Base-by-base conservation (phyloP, 306 rosid species). In the Sicyos edulis region DNA sequence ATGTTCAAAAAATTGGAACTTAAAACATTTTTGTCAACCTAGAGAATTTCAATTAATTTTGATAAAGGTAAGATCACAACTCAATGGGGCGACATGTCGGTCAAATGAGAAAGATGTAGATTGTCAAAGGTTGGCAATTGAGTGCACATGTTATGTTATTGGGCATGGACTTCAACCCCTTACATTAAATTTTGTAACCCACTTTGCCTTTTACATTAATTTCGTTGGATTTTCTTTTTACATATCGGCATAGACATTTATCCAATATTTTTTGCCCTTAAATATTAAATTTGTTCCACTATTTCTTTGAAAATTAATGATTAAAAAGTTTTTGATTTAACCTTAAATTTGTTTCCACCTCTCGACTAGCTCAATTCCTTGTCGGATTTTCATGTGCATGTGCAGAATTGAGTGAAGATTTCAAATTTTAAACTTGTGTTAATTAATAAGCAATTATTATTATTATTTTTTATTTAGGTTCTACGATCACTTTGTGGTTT, bases 71-170 rank as follows among this genome's bases (percentile, higher is more conserved):
- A 55, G 11, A 20, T 55, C 10, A 9, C 4, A 10, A 59, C 3
- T 22, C 32, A 5, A 22, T 4, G 37, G 19, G 19, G 13, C 3
- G 71, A 66, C 13, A 66, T 12, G 72, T 11, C 12, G 55, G 55
- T 67, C 13, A 67, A 67, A 22, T 20, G 4, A 1, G 72, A 45
- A 45, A 20, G 71, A 16, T 11, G 15, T 44, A 20, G 37, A 66
- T 45, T 2, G 71, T 45, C 71, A 40, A 64, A 65, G 71, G 72
- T 5, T 11, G 72, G 54, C 55, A 47, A 65, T 40, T 65, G 52
- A 40, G 10, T 19, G 10, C 9, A 3, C 54, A 65, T 42, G 71
- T 65, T 65, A 42, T 32, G 37, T 2, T 40, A 65, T 0, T 64
- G 20, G 13, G 55, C 12, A 24, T 67, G 55, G 72, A 67, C 56